phyloP scores from a whole-genome alignment of 2,329 filamentous ascomycete genomes.

The Penicillium hordei region DNA sequence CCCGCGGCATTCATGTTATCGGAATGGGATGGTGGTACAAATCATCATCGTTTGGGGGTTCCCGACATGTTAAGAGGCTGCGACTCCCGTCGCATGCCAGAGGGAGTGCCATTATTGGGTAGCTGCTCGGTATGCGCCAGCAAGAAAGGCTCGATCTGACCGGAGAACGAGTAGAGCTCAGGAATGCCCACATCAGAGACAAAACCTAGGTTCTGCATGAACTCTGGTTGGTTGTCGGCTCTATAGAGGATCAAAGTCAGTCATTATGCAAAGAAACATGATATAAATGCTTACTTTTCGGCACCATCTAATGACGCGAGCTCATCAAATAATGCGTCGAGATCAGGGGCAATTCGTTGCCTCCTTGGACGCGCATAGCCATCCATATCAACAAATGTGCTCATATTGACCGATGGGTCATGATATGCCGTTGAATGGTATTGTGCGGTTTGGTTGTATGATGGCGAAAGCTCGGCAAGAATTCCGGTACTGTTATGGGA shows the following conservation, averaged over 20 bases:
- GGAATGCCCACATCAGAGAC: slow-evolving; percentile 38
- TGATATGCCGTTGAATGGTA: slow-evolving; percentile 30
- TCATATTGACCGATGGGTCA: slow-evolving; percentile 29
- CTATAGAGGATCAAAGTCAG: slow-evolving; percentile 22
- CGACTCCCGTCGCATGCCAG: slow-evolving; percentile 23
- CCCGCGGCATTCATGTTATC: neutral
- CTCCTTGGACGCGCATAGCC: slow-evolving; percentile 29
- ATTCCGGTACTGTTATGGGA: slow-evolving; percentile 19
- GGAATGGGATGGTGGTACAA: neutral
- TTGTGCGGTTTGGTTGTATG: slow-evolving; percentile 25
- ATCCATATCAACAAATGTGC: slow-evolving; percentile 33
- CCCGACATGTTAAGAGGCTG: slow-evolving; percentile 18
- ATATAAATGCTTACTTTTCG: slow-evolving; percentile 42
- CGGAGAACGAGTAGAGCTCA: slow-evolving; percentile 38
- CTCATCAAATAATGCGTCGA: slow-evolving; percentile 58
- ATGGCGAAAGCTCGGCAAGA: slow-evolving; percentile 25
- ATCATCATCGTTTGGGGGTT: slow-evolving; percentile 18
- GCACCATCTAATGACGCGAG: slow-evolving; percentile 57
- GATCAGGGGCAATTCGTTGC: slow-evolving; percentile 37
- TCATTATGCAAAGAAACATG: neutral
- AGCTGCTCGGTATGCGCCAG: slow-evolving; percentile 33
- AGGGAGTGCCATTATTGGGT: slow-evolving; percentile 18
- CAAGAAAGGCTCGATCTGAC: slow-evolving; percentile 37
- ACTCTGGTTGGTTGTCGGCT: slow-evolving; percentile 37
- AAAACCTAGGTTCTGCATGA: slow-evolving; percentile 43